phyloP scores from a whole-genome alignment of 305 asterid genomes.

The Monarda citriodora region DNA sequence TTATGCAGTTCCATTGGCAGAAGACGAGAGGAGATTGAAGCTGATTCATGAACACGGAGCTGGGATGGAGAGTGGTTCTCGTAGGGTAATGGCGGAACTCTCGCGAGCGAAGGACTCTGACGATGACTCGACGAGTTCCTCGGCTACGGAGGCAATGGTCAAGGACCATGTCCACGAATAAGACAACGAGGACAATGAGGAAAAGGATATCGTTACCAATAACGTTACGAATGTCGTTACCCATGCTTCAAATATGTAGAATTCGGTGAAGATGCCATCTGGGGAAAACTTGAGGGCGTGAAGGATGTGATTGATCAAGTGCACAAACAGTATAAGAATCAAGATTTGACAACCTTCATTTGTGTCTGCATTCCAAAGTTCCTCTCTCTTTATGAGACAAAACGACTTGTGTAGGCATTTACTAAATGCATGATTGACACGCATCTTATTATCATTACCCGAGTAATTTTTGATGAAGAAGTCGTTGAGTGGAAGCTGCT shows the following conservation, averaged over 20 bases:
- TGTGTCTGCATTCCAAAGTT: slow-evolving; percentile 98
- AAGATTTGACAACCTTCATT: slow-evolving; percentile 77
- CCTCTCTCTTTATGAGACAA: slow-evolving; percentile 94
- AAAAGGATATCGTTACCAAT: too few species aligned
- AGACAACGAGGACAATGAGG: too few species aligned
- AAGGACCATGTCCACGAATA: too few species aligned
- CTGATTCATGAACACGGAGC: slow-evolving; percentile 90
- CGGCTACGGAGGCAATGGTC: too few species aligned
- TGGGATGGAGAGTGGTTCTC: too few species aligned
- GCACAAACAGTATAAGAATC: slow-evolving; percentile 93
- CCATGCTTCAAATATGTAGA: too few species aligned
- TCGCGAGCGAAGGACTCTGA: too few species aligned
- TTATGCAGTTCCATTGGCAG: slow-evolving; percentile 22
- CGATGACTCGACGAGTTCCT: too few species aligned
- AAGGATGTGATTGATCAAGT: slow-evolving; percentile 93
- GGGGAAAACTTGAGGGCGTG: slow-evolving; percentile 96
- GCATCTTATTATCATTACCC: slow-evolving; percentile 91
- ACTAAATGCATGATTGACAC: slow-evolving; percentile 94
- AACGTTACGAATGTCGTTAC: too few species aligned
- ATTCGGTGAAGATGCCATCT: slow-evolving; percentile 87
- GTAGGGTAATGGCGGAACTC: too few species aligned
- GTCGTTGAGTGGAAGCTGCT: slow-evolving; percentile 86
- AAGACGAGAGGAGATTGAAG: slow-evolving; percentile 76
- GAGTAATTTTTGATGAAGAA: slow-evolving; percentile 92
- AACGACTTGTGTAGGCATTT: slow-evolving; percentile 91